phyloP scores from a whole-genome alignment of 768 basidiomycete genomes.

The Termitomyces sp. region DNA sequence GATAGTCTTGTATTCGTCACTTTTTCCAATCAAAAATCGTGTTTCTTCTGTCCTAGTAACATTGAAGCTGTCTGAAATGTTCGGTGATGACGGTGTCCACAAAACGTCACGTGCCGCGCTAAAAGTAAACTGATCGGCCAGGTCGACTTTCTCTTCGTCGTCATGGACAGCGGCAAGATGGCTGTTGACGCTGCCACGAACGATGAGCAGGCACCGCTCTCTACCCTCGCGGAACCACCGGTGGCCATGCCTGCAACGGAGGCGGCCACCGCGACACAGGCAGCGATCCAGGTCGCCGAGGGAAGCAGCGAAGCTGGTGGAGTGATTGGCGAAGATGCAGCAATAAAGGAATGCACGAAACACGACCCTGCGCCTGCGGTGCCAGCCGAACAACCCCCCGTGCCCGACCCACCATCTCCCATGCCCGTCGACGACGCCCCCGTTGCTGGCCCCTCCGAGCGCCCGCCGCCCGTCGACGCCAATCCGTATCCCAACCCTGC shows the following conservation, averaged over 20 bases:
- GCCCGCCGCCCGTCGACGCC: conserved; percentile 21
- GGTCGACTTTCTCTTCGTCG: conserved; percentile 2
- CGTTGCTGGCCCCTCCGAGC: conserved; percentile 5
- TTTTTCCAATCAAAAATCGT: not conserved
- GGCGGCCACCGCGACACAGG: not conserved
- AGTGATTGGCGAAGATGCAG: conserved; percentile 7
- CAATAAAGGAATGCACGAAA: conserved; percentile 6
- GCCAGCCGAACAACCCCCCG: conserved; percentile 8
- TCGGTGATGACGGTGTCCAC: not conserved
- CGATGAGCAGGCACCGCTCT: not conserved
- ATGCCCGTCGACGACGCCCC: conserved; percentile 13
- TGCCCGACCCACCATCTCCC: conserved; percentile 4
- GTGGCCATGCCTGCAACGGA: not conserved
- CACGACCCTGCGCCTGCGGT: not conserved
- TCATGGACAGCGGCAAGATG: conserved; percentile 18
- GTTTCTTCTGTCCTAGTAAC: not conserved
- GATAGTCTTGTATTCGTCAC: not conserved
- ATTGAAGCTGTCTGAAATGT: not conserved
- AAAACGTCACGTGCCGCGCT: conserved; percentile 9
- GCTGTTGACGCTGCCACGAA: conserved; percentile 6
- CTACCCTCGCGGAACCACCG: not conserved
- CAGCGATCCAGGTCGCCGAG: not conserved
- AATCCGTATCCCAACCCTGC: conserved; percentile 24
- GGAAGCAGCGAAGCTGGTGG: conserved; percentile 9
- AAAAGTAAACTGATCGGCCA: conserved; percentile 10